Base-by-base conservation (phyloP, 2,329 filamentous ascomycete species). In the Xenoacremonium recifei region DNA sequence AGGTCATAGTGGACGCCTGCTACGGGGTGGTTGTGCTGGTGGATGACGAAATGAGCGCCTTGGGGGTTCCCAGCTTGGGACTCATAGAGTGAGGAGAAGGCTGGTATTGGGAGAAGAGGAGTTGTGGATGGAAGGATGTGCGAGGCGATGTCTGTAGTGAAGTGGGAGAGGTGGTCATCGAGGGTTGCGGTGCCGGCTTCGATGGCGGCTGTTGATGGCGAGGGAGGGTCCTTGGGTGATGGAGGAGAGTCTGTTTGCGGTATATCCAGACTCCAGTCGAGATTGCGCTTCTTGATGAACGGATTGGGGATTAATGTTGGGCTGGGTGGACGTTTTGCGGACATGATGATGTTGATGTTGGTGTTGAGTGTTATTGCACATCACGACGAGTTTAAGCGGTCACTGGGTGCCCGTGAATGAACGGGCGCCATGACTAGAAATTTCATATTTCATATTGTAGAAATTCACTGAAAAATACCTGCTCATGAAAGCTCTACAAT, bases 21-120 rank as follows among this genome's bases (percentile, higher is more conserved):
- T 32, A 85, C 61, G 2, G 84, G 85, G 57, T 88, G 84, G 55
- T 87, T 83, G 58, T 89, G 84, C 57, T 89, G 84, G 59, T 88
- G 83, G 27, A 88, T 73, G 38, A 88, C 78, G 55, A 87, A 88
- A 59, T 84, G 80, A 7, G 70, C 66, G 15, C 72, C 72, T 13
- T 41, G 32, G 4, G 44, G 30, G 33, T 42, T 64, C 15, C 59
- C 62, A 2, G 51, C 53, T 35, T 63, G 63, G n/a, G 40, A 37
- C 4, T 53, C 47, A 41, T 72, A 76, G 6, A 75, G 62, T 7
- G 53, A 45, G 4, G 54, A 47, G 50, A 70, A 73, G 3, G 39
- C 42, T 2, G 53, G 18, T 16, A 72, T 52, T 13, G 68, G 43
- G 4, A 74, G 57, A 34, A 48, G 61, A 4, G 69, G 63, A 4